A percentile compares a stretch with the other conserved stretches of the same genome.
Evolutionary conservation across 495 filamentous ascomycete species (phyloP).

Genomic region (Penicillium atrosanguineum): DNA sequence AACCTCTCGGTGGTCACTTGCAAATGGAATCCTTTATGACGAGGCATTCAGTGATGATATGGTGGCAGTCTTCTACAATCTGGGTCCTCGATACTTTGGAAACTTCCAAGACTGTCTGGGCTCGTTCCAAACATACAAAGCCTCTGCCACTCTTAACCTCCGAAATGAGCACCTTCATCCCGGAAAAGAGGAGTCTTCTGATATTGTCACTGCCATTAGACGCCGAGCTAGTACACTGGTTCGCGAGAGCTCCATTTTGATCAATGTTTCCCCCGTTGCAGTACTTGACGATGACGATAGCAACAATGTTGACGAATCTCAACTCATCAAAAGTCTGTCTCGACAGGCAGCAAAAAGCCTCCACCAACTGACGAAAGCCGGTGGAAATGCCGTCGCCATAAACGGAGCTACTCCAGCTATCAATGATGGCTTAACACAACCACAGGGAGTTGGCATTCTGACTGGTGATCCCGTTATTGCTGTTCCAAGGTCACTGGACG

Average conservation of each 20-base stretch:
- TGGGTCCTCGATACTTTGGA: constrained; percentile 86
- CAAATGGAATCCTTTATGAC: constrained; percentile 82
- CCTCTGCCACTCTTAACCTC: constrained; percentile 87
- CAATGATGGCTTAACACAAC: constrained; percentile 77
- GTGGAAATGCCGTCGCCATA: constrained; percentile 75
- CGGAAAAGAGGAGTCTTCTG: constrained; percentile 86
- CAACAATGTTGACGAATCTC: constrained; percentile 66
- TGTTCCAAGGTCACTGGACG: constrained; percentile 78
- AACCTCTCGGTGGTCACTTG: constrained; percentile 80
- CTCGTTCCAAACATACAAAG: constrained; percentile 93
- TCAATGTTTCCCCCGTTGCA: constrained; percentile 77
- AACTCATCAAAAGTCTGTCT: constrained; percentile 73
- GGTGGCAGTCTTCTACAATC: constrained; percentile 82
- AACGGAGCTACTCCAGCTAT: constrained; percentile 86
- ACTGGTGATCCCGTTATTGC: constrained; percentile 82
- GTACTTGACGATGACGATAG: constrained; percentile 74
- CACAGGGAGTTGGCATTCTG: constrained; percentile 76
- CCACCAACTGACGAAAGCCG: constrained; percentile 66
- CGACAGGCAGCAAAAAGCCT: constrained; percentile 69
- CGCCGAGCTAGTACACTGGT: constrained; percentile 76
- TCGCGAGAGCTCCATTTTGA: constrained; percentile 76
- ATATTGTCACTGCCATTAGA: constrained; percentile 84
- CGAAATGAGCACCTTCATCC: constrained; percentile 90
- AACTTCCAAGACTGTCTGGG: constrained; percentile 96
- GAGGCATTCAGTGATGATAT: constrained; percentile 89